These are phyloP conservation scores for Salvia hispanica DNA, from an alignment of 257 asterid genomes.

Conservation along the genomic window DNA sequence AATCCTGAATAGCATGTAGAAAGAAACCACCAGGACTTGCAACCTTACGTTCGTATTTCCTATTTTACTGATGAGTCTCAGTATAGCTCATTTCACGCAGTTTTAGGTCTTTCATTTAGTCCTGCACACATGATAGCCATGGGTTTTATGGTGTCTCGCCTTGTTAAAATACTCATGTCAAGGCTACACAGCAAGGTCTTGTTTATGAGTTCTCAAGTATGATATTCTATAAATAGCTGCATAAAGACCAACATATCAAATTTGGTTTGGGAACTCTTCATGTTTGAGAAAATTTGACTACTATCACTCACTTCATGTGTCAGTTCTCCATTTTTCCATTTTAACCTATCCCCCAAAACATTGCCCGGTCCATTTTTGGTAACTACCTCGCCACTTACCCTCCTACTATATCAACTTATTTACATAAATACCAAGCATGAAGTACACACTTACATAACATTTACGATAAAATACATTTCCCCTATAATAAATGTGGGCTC, in stretches of 20 bases:
- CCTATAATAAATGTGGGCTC: no score
- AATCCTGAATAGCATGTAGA: background rate
- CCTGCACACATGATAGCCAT: background rate
- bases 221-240: background rate
- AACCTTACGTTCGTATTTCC: slow-evolving; percentile 7
- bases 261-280: background rate
- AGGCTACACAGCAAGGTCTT: no score
- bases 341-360: background rate
- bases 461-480: no score
- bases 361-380: no score
- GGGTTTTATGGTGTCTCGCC: no score
- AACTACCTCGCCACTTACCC: no score
- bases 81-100: background rate
- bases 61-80: background rate
- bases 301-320: background rate
- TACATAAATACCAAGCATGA: no score
- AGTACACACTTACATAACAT: no score
- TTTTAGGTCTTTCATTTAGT: background rate
- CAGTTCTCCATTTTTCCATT: slow-evolving; percentile 1
- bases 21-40: background rate
- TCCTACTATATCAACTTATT: no score
- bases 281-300: slow-evolving; percentile 10
- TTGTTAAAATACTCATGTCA: no score
- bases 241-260: slow-evolving; percentile 5
- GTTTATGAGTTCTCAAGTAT: no score